Conservation (phyloP, 495 filamentous ascomycete species). For the Hypoxylon fragiforme region DNA sequence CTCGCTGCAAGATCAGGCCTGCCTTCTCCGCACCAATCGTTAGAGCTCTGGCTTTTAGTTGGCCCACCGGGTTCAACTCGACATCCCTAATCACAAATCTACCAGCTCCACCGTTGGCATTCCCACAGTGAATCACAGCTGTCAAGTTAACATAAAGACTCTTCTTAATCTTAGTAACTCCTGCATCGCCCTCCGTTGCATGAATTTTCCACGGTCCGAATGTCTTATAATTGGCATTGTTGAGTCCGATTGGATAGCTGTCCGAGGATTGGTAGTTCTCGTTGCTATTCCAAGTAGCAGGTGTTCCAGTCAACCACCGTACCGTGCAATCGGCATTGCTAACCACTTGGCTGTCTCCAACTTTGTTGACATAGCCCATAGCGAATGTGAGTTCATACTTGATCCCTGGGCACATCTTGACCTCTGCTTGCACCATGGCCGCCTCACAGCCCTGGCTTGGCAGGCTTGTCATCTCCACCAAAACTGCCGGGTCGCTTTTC, state of each 20-base stretch:
- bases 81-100: slow-evolving; percentile 2
- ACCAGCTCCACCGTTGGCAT: not conserved
- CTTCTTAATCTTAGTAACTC: slow-evolving; percentile 12
- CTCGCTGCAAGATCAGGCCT: not conserved
- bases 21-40: not conserved
- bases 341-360: slow-evolving; percentile 2
- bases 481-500: slow-evolving; percentile 4
- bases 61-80: slow-evolving; percentile 4
- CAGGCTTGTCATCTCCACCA: slow-evolving; percentile 10
- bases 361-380: slow-evolving; percentile 16
- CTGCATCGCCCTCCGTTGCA: not conserved
- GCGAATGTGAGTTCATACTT: slow-evolving; percentile 11
- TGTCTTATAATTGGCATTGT: slow-evolving; percentile 12
- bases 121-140: slow-evolving; percentile 12
- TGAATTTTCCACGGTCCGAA: slow-evolving; percentile 6
- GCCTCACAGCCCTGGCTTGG: slow-evolving; percentile 5
- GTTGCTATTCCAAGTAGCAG: slow-evolving; percentile 3
- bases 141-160: slow-evolving; percentile 11
- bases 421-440: slow-evolving; percentile 10
- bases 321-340: slow-evolving; percentile 18
- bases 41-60: not conserved
- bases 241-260: slow-evolving; percentile 7
- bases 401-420: slow-evolving; percentile 13
- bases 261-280: slow-evolving; percentile 7
- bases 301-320: slow-evolving; percentile 13